Evolutionary conservation across 106 monocot species (phyloP).

Genomic region (Gastrodia elata): DNA sequence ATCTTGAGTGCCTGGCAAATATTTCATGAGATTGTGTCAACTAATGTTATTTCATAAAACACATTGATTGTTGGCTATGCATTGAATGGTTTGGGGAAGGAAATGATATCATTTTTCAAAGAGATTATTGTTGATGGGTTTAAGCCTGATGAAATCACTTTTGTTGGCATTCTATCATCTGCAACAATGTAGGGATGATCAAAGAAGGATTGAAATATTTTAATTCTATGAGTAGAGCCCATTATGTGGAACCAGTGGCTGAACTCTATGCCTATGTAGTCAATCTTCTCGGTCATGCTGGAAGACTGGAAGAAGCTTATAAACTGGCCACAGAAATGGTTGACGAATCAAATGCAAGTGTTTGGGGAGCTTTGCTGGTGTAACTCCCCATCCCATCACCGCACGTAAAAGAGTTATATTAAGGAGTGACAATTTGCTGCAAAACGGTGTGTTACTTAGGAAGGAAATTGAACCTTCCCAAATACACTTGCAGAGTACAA

Average conservation of each 20-base stretch:
- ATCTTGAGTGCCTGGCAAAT: constrained; percentile 24
- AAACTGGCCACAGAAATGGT: constrained; percentile 20
- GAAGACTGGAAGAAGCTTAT: constrained; percentile 23
- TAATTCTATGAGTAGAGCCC: constrained; percentile 18
- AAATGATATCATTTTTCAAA: constrained; percentile 21
- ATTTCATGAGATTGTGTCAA: constrained; percentile 25
- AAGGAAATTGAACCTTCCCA: too few relatives aligned
- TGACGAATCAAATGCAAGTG: constrained; percentile 25
- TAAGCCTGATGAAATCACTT: constrained; percentile 29
- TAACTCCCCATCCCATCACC: too few relatives aligned
- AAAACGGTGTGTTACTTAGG: too few relatives aligned
- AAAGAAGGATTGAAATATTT: constrained; percentile 29
- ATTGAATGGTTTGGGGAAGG: constrained; percentile 20
- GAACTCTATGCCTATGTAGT: constrained; percentile 38
- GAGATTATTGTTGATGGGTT: constrained; percentile 12
- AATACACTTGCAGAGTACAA: too few relatives aligned
- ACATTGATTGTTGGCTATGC: constrained; percentile 54
- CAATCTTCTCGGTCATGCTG: constrained; percentile 27
- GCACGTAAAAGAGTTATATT: too few relatives aligned
- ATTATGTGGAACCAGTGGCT: constrained; percentile 19
- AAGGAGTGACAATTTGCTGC: too few relatives aligned
- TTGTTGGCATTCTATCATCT: constrained; percentile 34
- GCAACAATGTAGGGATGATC: constrained; percentile 23
- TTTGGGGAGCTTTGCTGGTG: constrained; percentile 41
- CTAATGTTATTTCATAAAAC: constrained; percentile 62